Percentiles rank a stretch among this genome's conserved stretches.
phyloP scores from a whole-genome alignment of 2,329 filamentous ascomycete genomes.

The Aspergillus melleus region DNA sequence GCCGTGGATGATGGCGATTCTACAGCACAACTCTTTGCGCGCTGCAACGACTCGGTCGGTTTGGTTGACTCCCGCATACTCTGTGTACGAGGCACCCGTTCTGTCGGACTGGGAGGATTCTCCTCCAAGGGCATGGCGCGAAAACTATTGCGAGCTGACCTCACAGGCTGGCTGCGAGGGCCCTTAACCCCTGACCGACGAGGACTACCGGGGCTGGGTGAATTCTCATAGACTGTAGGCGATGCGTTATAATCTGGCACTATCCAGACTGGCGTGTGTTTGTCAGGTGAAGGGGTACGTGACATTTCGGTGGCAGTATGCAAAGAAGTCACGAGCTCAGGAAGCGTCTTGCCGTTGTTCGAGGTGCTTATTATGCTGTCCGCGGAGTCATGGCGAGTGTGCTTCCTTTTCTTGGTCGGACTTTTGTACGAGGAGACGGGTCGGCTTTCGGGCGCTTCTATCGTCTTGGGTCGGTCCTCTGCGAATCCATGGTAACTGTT shows the following conservation, averaged over 20 bases:
- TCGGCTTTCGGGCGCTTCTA: constrained; percentile 4
- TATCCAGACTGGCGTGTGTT: constrained; percentile 27
- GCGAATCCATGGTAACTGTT: constrained; percentile 15
- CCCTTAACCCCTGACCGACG: constrained; percentile 35
- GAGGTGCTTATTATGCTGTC: constrained; percentile 15
- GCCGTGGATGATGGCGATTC: constrained; percentile 10
- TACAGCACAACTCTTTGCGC: constrained; percentile 21
- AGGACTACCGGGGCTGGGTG: constrained; percentile 27
- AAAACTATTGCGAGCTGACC: constrained; percentile 22
- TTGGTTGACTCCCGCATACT: constrained; percentile 23
- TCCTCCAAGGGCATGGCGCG: constrained; percentile 20
- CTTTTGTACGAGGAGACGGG: constrained; percentile 18
- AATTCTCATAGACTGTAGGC: constrained; percentile 26
- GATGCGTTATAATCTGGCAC: constrained; percentile 23
- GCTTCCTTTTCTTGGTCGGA: constrained; percentile 27
- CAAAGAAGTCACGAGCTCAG: constrained; percentile 28
- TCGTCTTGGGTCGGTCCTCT: constrained; percentile 8
- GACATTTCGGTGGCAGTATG: constrained; percentile 14
- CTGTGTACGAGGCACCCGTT: constrained; percentile 4
- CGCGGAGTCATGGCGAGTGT: constrained; percentile 14
- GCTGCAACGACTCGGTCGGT: constrained; percentile 29
- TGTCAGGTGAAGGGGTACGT: constrained; percentile 33
- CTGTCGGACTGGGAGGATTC: constrained; percentile 8
- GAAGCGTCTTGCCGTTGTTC: constrained; percentile 23
- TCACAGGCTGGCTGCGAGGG: constrained; percentile 32